Evolutionary conservation across 495 filamentous ascomycete genomes (phyloP).

Genomic region (Lophium mytilinum): DNA sequence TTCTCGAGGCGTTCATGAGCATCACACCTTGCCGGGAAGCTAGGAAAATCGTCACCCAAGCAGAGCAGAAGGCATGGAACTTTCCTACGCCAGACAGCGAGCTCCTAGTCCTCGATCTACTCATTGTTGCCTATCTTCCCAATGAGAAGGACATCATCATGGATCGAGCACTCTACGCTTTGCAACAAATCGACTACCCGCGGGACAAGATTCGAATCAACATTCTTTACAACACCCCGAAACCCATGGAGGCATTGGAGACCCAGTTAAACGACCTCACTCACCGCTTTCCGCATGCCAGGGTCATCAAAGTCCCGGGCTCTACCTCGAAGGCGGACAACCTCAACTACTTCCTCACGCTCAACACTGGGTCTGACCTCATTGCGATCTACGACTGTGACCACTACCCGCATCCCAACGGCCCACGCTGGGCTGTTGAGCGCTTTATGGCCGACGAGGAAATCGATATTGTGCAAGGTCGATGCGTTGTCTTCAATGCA

Average conservation of each 20-base stretch:
- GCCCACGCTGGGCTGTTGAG: slow-evolving; percentile 36
- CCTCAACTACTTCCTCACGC: slow-evolving; percentile 35
- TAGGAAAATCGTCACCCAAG: slow-evolving; percentile 26
- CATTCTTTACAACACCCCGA: slow-evolving; percentile 37
- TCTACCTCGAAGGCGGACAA: slow-evolving; percentile 39
- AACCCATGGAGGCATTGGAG: slow-evolving; percentile 33
- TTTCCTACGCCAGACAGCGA: slow-evolving; percentile 34
- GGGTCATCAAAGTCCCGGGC: slow-evolving; percentile 34
- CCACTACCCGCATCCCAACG: slow-evolving; percentile 37
- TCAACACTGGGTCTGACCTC: slow-evolving; percentile 32
- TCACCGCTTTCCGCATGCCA: slow-evolving; percentile 19
- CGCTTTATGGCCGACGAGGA: slow-evolving; percentile 28
- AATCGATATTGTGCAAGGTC: slow-evolving; percentile 37
- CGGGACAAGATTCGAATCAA: slow-evolving; percentile 34
- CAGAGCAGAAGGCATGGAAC: slow-evolving; percentile 30
- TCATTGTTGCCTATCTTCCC: slow-evolving; percentile 39
- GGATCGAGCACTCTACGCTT: slow-evolving; percentile 32
- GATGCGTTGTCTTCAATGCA: slow-evolving; percentile 37
- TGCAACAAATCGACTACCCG: slow-evolving; percentile 36
- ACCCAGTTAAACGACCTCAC: slow-evolving; percentile 26
- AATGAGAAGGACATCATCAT: slow-evolving; percentile 40
- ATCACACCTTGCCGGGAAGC: slow-evolving; percentile 28
- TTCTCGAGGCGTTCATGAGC: slow-evolving; percentile 34
- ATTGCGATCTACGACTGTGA: slow-evolving; percentile 38
- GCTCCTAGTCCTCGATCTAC: slow-evolving; percentile 33